These are phyloP conservation scores for Petunia secreta DNA, from an alignment of 257 asterid genomes.

Conservation along the genomic window DNA sequence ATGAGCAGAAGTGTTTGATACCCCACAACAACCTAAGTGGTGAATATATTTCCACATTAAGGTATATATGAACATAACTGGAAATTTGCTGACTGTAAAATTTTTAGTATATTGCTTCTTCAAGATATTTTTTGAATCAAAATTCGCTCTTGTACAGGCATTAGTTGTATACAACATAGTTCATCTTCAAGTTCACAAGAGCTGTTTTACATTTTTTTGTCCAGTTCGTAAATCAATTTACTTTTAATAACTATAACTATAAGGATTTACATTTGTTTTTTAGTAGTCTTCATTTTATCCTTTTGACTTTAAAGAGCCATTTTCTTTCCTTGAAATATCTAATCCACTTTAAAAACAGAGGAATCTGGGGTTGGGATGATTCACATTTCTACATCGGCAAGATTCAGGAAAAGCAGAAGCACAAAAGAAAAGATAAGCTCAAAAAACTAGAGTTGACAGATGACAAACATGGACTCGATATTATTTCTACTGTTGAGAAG, in stretches of 20 bases:
- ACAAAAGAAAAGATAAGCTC: neutral
- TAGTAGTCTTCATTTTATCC: no score
- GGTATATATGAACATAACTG: conserved; percentile 40
- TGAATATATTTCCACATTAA: conserved; percentile 77
- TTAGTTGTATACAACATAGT: neutral
- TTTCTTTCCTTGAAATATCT: neutral
- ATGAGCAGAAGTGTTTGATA: conserved; percentile 59
- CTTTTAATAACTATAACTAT: no score
- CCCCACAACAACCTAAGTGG: conserved; percentile 68
- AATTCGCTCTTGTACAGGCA: no score
- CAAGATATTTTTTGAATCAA: no score
- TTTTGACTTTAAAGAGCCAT: no score
- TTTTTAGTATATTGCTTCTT: neutral
- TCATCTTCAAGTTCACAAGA: neutral
- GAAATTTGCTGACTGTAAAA: neutral
- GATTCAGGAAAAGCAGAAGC: conserved; percentile 46
- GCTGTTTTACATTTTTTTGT: no score
- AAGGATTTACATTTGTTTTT: no score
- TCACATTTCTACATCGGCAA: conserved; percentile 75
- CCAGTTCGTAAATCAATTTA: no score
- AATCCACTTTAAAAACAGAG: conserved; percentile 48
- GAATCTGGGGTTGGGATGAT: conserved; percentile 97
- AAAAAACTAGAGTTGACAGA: no score
- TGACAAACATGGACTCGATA: conserved; percentile 48
- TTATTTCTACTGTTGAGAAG: conserved; percentile 48